A percentile compares a stretch with the other conserved stretches of the same genome.
Evolutionary conservation across 2,329 filamentous ascomycete genomes (phyloP).

Genomic region (Geosmithia putterillii): DNA sequence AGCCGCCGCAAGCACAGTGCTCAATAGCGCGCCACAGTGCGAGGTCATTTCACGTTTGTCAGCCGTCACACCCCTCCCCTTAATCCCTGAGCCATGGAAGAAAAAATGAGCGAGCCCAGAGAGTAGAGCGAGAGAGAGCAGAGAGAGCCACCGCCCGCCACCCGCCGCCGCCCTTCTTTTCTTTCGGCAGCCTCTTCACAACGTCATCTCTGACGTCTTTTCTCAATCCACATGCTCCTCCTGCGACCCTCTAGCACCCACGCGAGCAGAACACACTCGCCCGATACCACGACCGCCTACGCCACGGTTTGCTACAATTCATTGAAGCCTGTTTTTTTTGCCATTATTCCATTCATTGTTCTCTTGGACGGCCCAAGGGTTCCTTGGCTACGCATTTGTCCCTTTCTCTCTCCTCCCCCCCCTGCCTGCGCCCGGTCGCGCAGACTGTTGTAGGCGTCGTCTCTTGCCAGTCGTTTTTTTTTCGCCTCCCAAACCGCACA

Average conservation of each 20-base stretch:
- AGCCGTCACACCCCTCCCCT: background rate
- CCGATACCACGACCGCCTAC: background rate
- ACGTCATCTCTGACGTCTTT: slow-evolving; percentile 38
- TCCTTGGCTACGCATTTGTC: background rate
- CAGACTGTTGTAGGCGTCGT: background rate
- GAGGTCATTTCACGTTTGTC: background rate
- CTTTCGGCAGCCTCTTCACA: slow-evolving; percentile 17
- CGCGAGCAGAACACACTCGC: slow-evolving; percentile 1
- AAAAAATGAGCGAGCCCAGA: background rate
- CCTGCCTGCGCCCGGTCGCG: background rate
- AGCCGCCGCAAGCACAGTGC: background rate
- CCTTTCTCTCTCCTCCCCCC: background rate
- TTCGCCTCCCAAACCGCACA: background rate
- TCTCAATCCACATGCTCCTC: slow-evolving; percentile 18
- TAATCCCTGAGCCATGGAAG: background rate
- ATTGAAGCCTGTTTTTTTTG: background rate
- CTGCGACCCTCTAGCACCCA: slow-evolving; percentile 14
- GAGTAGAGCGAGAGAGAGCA: background rate
- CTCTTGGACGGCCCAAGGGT: background rate
- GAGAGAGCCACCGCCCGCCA: background rate
- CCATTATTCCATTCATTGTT: background rate
- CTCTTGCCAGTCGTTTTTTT: background rate
- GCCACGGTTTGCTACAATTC: background rate
- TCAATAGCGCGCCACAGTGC: background rate
- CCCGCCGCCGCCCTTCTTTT: slow-evolving; percentile 18